These are phyloP conservation scores for Pouteria campechiana DNA, from an alignment of 179 eudicot species.

Conservation along the genomic window DNA sequence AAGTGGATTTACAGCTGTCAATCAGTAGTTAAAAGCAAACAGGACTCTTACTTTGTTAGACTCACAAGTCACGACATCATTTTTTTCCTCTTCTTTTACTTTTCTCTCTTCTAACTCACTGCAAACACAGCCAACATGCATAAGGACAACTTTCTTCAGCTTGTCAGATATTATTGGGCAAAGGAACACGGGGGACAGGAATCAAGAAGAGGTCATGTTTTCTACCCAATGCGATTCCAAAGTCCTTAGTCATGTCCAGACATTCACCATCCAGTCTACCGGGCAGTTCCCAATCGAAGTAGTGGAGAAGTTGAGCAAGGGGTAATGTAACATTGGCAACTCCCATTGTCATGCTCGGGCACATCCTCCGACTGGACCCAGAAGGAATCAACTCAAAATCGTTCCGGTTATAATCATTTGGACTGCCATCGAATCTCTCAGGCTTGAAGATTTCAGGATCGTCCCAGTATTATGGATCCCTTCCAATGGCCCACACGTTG, in stretches of 20 bases:
- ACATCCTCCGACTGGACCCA: constrained; percentile 53
- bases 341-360: constrained; percentile 41
- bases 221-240: constrained; percentile 45
- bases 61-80: no score
- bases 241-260: constrained; percentile 30
- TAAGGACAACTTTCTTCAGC: no score
- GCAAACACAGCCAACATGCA: no score
- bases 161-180: no score
- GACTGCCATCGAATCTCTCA: constrained; percentile 30
- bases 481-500: constrained; percentile 59
- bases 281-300: constrained; percentile 55
- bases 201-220: not conserved
- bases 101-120: no score
- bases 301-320: constrained; percentile 42
- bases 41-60: no score
- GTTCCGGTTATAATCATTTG: constrained; percentile 39
- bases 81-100: no score
- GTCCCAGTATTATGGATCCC: constrained; percentile 38
- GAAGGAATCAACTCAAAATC: constrained; percentile 50
- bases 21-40: no score
- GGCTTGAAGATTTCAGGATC: constrained; percentile 34
- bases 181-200: not conserved
- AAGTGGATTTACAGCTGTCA: no score
- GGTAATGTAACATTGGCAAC: constrained; percentile 26
- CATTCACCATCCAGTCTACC: constrained; percentile 20